These are phyloP conservation scores for Yamadazyma taylorii DNA, from an alignment of 1,139 yeast species.

Conservation along the genomic window DNA sequence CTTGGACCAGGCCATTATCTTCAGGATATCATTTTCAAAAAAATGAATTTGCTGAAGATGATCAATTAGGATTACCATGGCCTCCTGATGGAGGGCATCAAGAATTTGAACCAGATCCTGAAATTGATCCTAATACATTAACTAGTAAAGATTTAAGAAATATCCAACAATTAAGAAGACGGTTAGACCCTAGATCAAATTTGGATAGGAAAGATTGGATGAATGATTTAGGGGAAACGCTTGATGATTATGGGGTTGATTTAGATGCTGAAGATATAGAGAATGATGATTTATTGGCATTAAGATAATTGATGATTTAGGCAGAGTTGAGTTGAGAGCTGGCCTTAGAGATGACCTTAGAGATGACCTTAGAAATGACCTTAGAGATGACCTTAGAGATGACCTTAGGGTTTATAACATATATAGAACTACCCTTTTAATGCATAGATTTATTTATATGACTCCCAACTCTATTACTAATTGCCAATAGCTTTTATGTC, in stretches of 20 bases:
- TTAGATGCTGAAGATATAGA: slow-evolving; percentile 52
- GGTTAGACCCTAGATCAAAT: slow-evolving; percentile 27
- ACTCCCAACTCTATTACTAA: too few species aligned
- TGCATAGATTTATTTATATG: too few species aligned
- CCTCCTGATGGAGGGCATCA: slow-evolving; percentile 81
- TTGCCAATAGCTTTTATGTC: too few species aligned
- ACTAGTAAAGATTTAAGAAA: slow-evolving; percentile 16
- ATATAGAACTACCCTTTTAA: too few species aligned
- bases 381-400: too few species aligned
- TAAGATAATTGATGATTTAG: too few species aligned
- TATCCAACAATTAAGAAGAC: slow-evolving; percentile 23
- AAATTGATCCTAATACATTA: slow-evolving; percentile 21
- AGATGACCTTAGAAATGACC: too few species aligned
- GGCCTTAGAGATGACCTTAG: too few species aligned
- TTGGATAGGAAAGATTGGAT: slow-evolving; percentile 57
- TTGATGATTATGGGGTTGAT: slow-evolving; percentile 89
- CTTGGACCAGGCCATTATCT: slow-evolving; percentile 57
- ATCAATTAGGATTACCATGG: slow-evolving; percentile 73
- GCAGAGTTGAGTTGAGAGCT: too few species aligned
- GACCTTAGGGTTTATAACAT: too few species aligned
- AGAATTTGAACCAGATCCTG: slow-evolving; percentile 24
- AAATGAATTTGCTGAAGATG: slow-evolving; percentile 56
- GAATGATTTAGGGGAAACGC: slow-evolving; percentile 77
- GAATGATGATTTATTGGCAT: slow-evolving; percentile 7
- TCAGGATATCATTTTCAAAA: slow-evolving; percentile 52